Base-by-base conservation (phyloP, 176 grass and related monocot genomes). In the Triticum urartu region DNA sequence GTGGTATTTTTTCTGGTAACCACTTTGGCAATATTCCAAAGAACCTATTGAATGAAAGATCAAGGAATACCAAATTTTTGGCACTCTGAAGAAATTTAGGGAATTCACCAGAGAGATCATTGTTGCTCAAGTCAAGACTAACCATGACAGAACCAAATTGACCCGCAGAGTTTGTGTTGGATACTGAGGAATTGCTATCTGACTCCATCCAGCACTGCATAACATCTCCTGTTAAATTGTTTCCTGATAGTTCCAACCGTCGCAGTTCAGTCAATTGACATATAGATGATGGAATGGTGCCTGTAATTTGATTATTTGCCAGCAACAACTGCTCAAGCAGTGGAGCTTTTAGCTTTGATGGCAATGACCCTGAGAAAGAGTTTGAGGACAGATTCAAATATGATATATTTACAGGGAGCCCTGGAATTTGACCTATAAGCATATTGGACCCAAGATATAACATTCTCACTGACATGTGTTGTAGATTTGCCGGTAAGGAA, bases 311-410 rank as follows among this genome's bases (percentile, higher is more conserved):
- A 36, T 69, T 69, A 10, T 69, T 35, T 20, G 1, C 66, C 0
- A 69, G 0, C 7, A 36, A 10, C 5, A 69, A 20, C 1, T 0
- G 0, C 1, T 2, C 0, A 0, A 9, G 5, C 14, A 0, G 20
- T 69, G 66, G 66, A 69, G 1, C 15, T 36, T 21, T 36, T 69
- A 69, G 15, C 33, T 5, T 3, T 2, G 8, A 18, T 36, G 33
- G 32, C 17, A 39, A 39, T 39, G 36, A 3, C 7, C 66, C 66
- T 0, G 66, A 35, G 1, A 68, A 36, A 36, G 33, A 69, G 33
- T 69, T 69, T 69, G 66, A 69, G 0, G 66, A 69, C 1, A 69
- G 33, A 11, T 36, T 9, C 32, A 69, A 10, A 0, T 4, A 9
- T 36, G 7, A 68, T 2, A 69, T 69, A 34, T 69, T 69, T 36